Base-by-base conservation (phyloP, 176 grass and related monocot species). In the Paspalum notatum region DNA sequence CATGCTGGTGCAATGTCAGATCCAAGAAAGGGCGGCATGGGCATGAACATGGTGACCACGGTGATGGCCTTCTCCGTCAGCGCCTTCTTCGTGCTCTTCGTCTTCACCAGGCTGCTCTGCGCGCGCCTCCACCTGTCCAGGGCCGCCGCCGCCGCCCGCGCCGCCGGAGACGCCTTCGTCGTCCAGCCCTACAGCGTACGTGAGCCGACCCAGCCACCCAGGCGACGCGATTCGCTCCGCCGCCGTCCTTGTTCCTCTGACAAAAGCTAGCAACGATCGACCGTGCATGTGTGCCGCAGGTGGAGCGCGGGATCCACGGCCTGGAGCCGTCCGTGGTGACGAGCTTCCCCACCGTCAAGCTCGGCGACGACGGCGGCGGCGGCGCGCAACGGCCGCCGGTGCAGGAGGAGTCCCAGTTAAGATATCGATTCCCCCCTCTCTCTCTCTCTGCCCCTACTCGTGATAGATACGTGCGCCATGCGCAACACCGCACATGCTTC, bases 51-150 rank as follows among this genome's bases (percentile, higher is more conserved):
- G 80, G 89, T 94, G 55, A 94, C 89, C 71, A 94, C 86, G 80
- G 89, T 75, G 76, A 89, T 94, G 80, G 92, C 89, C 49, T 94
- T 94, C 92, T 88, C 92, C 5, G 89, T 91, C 75, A 94, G 83
- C 87, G 81, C 87, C 75, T 86, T 89, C 86, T 92, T 92, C 71
- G 87, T 92, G 51, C 83, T 92, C 83, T 94, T 94, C 86, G 81
- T 94, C 75, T 94, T 90, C 86, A 71, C 87, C 46, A 83, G 92
- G 75, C 73, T 94, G 60, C 87, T 94, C 86, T 91, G 92, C 89
- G 89, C 86, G 12, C 84, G 92, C 47, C 79, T 91, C 73, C 80
- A 85, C 11, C 86, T 94, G 26, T 66, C 85, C 61, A 62, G 87
- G 37, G 25, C 69, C 25, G 58, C 47, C 21, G 43, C 74, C 48